Evolutionary conservation across 495 filamentous ascomycete species (phyloP).

Genomic region (Tuber calosporum): DNA sequence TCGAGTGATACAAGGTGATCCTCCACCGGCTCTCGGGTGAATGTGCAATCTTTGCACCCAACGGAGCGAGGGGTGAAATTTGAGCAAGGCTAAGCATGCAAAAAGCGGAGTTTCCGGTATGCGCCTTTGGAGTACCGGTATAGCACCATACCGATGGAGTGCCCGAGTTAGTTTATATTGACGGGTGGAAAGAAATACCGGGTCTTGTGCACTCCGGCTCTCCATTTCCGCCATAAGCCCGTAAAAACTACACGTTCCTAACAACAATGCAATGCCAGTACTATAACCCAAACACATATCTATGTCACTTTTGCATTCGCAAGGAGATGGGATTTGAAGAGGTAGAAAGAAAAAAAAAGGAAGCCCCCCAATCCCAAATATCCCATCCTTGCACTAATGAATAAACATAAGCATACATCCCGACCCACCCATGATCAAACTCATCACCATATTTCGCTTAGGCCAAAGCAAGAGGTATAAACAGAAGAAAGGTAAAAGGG

Average conservation of each 20-base stretch:
- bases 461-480: constrained; percentile 20
- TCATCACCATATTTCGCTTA: neutral
- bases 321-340: constrained; percentile 11
- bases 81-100: neutral
- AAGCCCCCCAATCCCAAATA: neutral
- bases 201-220: neutral
- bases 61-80: neutral
- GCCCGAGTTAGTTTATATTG: neutral
- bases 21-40: neutral
- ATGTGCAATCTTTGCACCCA: neutral
- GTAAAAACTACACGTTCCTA: neutral
- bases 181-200: neutral
- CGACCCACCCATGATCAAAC: constrained; percentile 9
- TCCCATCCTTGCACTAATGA: neutral
- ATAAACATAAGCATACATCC: constrained; percentile 5
- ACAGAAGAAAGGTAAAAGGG: constrained; percentile 1
- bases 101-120: neutral
- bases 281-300: neutral
- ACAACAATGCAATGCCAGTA: neutral
- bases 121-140: neutral
- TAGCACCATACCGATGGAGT: neutral
- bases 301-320: neutral
- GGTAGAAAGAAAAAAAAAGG: neutral
- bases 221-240: neutral
- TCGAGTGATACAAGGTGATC: neutral